Evolutionary conservation across 805 yeast species (phyloP).

Genomic region (Metschnikowia corniflorae): DNA sequence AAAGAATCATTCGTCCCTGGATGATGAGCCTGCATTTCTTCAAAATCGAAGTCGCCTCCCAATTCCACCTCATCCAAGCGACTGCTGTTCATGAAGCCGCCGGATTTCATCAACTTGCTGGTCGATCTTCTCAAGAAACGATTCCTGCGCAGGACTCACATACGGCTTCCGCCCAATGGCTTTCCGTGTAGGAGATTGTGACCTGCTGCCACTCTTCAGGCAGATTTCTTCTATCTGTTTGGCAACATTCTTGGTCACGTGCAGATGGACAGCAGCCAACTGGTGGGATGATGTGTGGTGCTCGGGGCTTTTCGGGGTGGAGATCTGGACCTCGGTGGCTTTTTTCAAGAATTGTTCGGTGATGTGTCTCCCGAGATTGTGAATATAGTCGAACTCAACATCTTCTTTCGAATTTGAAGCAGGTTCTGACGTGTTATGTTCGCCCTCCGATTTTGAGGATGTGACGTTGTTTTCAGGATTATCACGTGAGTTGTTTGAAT

Average conservation of each 20-base stretch:
- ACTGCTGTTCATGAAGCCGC: constrained; percentile 10
- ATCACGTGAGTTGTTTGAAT: background rate
- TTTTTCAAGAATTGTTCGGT: constrained; percentile 31
- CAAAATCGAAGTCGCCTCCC: too few relatives aligned
- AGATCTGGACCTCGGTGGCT: constrained; percentile 29
- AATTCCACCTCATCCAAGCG: background rate
- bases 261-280: constrained; percentile 25
- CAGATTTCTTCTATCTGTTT: constrained; percentile 25
- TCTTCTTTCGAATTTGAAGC: background rate
- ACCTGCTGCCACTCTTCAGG: constrained; percentile 6
- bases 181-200: constrained; percentile 7
- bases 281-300: constrained; percentile 9
- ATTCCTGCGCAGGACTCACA: constrained; percentile 22
- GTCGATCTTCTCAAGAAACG: constrained; percentile 27
- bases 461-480: background rate
- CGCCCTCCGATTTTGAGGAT: background rate
- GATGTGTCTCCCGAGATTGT: constrained; percentile 33
- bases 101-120: constrained; percentile 23
- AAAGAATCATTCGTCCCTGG: too few relatives aligned
- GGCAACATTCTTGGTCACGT: constrained; percentile 30
- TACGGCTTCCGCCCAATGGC: constrained; percentile 2
- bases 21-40: too few relatives aligned
- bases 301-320: constrained; percentile 6
- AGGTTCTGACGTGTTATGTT: background rate
- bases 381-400: constrained; percentile 20